A percentile compares a stretch with the other conserved stretches of the same genome.
Evolutionary conservation across 2,329 filamentous ascomycete genomes (phyloP).

Genomic region (Fusarium avenaceum): DNA sequence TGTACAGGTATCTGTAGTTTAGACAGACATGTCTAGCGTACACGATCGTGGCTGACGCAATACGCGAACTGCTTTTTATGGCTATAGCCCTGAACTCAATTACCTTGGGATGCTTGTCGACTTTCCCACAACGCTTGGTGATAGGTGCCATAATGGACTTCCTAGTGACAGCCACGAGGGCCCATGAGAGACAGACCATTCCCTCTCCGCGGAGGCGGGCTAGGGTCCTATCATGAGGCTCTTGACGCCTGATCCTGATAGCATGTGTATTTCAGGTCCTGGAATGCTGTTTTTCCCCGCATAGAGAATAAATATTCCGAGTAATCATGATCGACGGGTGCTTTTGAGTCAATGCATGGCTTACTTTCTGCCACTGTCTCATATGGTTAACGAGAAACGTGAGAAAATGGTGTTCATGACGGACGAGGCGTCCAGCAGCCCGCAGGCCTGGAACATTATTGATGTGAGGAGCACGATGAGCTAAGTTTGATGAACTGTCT

Average conservation of each 20-base stretch:
- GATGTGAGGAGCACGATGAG: slow-evolving; percentile 27
- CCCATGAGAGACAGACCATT: slow-evolving; percentile 23
- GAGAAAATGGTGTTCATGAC: slow-evolving; percentile 41
- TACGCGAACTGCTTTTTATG: slow-evolving; percentile 42
- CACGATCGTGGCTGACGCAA: slow-evolving; percentile 47
- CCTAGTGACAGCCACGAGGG: slow-evolving; percentile 16
- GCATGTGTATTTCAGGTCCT: slow-evolving; percentile 7
- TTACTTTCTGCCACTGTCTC: slow-evolving; percentile 30
- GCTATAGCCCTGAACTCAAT: slow-evolving; percentile 44
- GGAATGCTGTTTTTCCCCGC: slow-evolving; percentile 37
- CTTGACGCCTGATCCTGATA: slow-evolving; percentile 7
- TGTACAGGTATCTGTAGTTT: slow-evolving; percentile 4
- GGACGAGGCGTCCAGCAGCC: slow-evolving; percentile 32
- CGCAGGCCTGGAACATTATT: slow-evolving; percentile 36
- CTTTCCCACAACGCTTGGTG: slow-evolving; percentile 19
- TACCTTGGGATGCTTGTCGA: slow-evolving; percentile 40
- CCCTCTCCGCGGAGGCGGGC: slow-evolving; percentile 25
- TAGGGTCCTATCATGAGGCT: slow-evolving; percentile 42
- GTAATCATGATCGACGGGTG: slow-evolving; percentile 24
- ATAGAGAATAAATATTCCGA: slow-evolving; percentile 14
- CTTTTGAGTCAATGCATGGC: slow-evolving; percentile 13
- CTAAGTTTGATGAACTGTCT: slow-evolving; percentile 15
- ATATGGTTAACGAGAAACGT: slow-evolving; percentile 29
- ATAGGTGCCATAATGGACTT: slow-evolving; percentile 10
- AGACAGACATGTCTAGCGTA: slow-evolving; percentile 39